Conservation (phyloP, 805 yeast species). For the Wickerhamiella occidentalis region DNA sequence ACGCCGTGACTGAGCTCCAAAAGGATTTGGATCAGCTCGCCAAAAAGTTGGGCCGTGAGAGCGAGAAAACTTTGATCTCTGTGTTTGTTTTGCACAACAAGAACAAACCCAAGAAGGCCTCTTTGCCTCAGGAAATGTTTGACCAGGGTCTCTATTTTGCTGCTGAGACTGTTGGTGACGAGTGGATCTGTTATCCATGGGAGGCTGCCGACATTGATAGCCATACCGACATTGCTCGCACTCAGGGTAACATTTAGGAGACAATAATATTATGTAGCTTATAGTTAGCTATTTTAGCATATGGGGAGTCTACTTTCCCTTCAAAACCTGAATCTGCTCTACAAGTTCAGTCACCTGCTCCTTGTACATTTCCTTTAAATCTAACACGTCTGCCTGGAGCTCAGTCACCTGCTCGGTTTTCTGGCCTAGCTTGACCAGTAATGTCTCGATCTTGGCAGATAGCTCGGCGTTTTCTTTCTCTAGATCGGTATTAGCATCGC, state of each 20-base stretch:
- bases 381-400: conserved; percentile 74
- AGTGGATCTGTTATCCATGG: conserved; percentile 89
- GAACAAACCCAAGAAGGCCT: conserved; percentile 67
- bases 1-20: conserved; percentile 65
- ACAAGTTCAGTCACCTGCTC: conserved; percentile 83
- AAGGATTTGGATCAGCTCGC: conserved; percentile 55
- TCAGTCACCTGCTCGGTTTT: conserved; percentile 79
- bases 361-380: conserved; percentile 71
- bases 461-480: conserved; percentile 28
- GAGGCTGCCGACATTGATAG: conserved; percentile 70
- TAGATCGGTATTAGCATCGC: conserved; percentile 35
- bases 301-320: no score
- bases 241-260: conserved; percentile 50
- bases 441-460: conserved; percentile 37
- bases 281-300: neutral
- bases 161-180: conserved; percentile 62
- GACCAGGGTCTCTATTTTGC: conserved; percentile 54
- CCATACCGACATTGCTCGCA: conserved; percentile 53
- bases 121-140: conserved; percentile 51
- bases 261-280: neutral
- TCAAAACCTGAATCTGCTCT: conserved; percentile 38
- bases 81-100: conserved; percentile 79
- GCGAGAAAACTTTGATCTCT: conserved; percentile 54
- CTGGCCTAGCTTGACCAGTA: conserved; percentile 64
- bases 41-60: conserved; percentile 41